Percentiles rank a stretch among this genome's conserved stretches.
These are phyloP conservation scores for Nakazawaea ambrosiae DNA, from an alignment of 805 yeast genomes.

Conservation along the genomic window DNA sequence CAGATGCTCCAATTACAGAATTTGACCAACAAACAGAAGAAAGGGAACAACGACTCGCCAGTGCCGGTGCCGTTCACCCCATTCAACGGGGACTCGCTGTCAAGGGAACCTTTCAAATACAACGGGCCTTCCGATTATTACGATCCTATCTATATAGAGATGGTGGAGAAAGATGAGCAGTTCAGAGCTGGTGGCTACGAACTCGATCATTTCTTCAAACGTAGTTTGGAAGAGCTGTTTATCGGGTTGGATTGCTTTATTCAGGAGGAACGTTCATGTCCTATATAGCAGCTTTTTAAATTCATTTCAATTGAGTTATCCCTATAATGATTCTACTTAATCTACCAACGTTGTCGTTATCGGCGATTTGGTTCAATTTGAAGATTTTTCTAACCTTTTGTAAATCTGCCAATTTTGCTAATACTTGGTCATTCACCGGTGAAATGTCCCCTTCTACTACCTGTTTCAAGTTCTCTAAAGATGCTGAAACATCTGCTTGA, in stretches of 20 bases:
- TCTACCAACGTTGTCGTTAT: background rate
- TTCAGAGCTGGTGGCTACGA: constrained; percentile 85
- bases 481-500: constrained; percentile 11
- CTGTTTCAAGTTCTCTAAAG: constrained; percentile 13
- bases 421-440: constrained; percentile 24
- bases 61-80: constrained; percentile 74
- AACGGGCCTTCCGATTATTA: constrained; percentile 33
- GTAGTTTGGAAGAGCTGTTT: constrained; percentile 83
- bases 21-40: constrained; percentile 16
- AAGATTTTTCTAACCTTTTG: constrained; percentile 20
- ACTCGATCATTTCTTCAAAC: constrained; percentile 58
- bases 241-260: constrained; percentile 82
- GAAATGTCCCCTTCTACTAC: constrained; percentile 28
- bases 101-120: constrained; percentile 42
- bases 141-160: constrained; percentile 48
- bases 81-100: constrained; percentile 80
- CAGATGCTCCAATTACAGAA: constrained; percentile 21
- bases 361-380: constrained; percentile 17
- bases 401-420: constrained; percentile 26
- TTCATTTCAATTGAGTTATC: constrained; percentile 21
- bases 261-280: constrained; percentile 44
- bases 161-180: constrained; percentile 44
- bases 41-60: constrained; percentile 26
- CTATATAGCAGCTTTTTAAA: too few relatives aligned
- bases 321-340: constrained; percentile 20